Percentiles rank a stretch among this genome's conserved stretches.
phyloP scores from a whole-genome alignment of 2,329 filamentous ascomycete species.

The Neofusicoccum sp. region DNA sequence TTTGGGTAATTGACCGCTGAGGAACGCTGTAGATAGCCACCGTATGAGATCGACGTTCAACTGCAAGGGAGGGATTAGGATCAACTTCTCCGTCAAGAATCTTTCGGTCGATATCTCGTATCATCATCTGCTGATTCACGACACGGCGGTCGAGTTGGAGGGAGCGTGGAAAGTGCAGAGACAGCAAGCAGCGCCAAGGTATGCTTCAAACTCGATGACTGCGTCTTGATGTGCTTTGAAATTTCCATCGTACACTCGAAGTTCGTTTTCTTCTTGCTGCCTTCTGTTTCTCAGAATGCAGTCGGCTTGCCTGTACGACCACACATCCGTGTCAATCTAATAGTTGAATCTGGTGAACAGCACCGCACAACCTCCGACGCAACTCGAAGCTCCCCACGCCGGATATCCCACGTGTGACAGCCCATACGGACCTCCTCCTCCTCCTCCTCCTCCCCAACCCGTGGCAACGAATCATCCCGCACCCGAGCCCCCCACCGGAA shows the following conservation, averaged over 20 bases:
- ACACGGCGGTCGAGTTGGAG: background rate
- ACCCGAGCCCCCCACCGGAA: background rate
- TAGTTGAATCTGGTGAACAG: background rate
- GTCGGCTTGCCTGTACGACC: background rate
- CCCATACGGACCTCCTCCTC: background rate
- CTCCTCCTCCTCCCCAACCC: background rate
- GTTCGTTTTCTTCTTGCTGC: no score
- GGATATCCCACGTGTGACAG: background rate
- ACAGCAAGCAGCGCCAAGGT: background rate
- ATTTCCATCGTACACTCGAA: no score
- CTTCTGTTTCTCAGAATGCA: background rate
- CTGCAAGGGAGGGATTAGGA: background rate
- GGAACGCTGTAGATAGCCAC: background rate
- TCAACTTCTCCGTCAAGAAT: slow-evolving; percentile 3
- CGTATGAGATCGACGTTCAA: background rate
- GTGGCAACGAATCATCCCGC: background rate
- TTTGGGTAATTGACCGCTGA: no score
- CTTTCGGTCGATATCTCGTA: slow-evolving; percentile 11
- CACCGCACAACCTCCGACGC: background rate
- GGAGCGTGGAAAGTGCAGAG: background rate
- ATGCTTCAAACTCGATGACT: background rate
- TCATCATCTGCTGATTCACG: slow-evolving; percentile 7
- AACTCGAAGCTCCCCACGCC: background rate
- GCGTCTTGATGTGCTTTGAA: no score
- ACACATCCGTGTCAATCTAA: background rate